Evolutionary conservation across 225 moss, liverwort and hornwort species (phyloP).

Genomic region (Marchantia paleacea): DNA sequence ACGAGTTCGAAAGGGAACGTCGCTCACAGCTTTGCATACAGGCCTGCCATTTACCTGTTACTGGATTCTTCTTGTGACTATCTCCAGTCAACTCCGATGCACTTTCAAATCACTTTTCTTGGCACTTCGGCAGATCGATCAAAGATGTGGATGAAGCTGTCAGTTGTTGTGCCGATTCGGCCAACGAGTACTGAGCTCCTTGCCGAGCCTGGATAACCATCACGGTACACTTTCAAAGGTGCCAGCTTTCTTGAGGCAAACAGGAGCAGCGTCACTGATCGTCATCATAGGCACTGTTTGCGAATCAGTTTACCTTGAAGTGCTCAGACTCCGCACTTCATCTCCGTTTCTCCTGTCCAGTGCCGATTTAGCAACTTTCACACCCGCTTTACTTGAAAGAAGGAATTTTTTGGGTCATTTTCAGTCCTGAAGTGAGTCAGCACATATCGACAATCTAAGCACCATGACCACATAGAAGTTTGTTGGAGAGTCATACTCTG

Average conservation of each 20-base stretch:
- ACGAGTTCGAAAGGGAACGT: neutral
- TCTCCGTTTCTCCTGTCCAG: neutral
- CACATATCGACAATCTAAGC: too few relatives aligned
- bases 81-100: neutral
- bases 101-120: constrained; percentile 5
- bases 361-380: neutral
- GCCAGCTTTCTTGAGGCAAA: too few relatives aligned
- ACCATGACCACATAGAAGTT: too few relatives aligned
- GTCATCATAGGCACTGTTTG: neutral
- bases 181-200: neutral
- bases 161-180: neutral
- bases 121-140: neutral
- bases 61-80: neutral
- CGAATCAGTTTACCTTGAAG: neutral
- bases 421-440: too few relatives aligned
- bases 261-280: too few relatives aligned
- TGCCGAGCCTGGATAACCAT: neutral
- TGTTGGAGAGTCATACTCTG: too few relatives aligned
- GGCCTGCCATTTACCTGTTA: neutral
- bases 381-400: neutral
- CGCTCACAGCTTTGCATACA: neutral
- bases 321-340: neutral
- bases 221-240: too few relatives aligned
- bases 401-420: neutral
- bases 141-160: neutral